Conservation (phyloP, 192 early-diverging fungal species). For the Gigaspora rosea region DNA sequence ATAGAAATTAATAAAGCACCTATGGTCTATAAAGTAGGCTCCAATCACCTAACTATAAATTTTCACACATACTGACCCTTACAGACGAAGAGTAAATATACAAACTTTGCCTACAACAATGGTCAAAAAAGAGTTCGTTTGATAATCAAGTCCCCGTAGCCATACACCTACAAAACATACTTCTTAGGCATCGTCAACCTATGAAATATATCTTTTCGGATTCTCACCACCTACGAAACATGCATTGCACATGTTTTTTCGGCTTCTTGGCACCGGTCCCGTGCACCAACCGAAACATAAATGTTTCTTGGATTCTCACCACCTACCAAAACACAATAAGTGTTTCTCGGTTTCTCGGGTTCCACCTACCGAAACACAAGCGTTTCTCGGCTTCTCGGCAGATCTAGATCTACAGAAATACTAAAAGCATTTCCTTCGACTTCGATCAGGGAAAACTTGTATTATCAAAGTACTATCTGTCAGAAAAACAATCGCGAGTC, state of each 20-base stretch:
- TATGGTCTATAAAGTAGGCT: slow-evolving; percentile 15
- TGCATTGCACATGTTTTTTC: slow-evolving; percentile 23
- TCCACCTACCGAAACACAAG: slow-evolving; percentile 26
- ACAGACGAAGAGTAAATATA: slow-evolving; percentile 28
- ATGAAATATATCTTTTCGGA: slow-evolving; percentile 26
- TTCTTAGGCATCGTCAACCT: slow-evolving; percentile 25
- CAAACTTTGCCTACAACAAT: slow-evolving; percentile 27
- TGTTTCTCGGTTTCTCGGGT: slow-evolving; percentile 27
- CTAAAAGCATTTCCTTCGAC: slow-evolving; percentile 11
- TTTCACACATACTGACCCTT: slow-evolving; percentile 27
- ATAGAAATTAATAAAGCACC: slow-evolving; percentile 28
- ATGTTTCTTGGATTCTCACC: slow-evolving; percentile 23
- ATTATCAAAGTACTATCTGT: neutral
- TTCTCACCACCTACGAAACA: slow-evolving; percentile 25
- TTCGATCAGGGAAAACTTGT: slow-evolving; percentile 12
- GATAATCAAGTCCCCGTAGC: slow-evolving; percentile 22
- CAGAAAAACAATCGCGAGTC: neutral
- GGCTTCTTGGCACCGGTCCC: slow-evolving; percentile 20
- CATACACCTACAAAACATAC: slow-evolving; percentile 26
- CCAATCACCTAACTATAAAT: slow-evolving; percentile 22
- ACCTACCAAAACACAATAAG: slow-evolving; percentile 26
- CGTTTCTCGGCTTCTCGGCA: slow-evolving; percentile 15
- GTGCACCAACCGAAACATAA: slow-evolving; percentile 11
- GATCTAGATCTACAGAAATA: slow-evolving; percentile 16
- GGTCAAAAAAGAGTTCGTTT: slow-evolving; percentile 27